phyloP scores from a whole-genome alignment of 805 yeast genomes.

The Starmerella stigmatis region DNA sequence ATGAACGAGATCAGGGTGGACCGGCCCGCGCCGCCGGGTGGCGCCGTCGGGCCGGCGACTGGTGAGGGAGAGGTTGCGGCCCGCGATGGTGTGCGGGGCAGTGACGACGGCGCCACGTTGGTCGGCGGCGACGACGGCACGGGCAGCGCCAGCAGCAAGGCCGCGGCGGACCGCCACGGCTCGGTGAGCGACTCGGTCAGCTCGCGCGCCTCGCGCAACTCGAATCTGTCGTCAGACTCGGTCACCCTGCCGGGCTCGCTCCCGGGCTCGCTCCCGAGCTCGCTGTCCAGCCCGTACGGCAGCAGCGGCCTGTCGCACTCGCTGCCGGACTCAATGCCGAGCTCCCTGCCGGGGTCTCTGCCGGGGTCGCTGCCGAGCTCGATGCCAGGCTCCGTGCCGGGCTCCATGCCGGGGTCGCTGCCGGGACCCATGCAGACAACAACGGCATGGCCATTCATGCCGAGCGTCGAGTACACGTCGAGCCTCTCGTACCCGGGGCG shows the following conservation, averaged over 20 bases:
- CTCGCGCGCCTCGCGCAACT: conserved; percentile 1
- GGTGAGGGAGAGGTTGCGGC: not conserved
- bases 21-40: too few species aligned
- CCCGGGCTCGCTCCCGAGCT: not conserved
- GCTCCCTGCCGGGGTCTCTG: not conserved
- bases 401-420: not conserved
- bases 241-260: not conserved
- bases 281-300: not conserved
- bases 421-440: not conserved
- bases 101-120: too few species aligned
- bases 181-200: not conserved
- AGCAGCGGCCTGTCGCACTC: not conserved
- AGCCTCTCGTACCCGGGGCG: not conserved
- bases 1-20: too few species aligned
- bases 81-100: too few species aligned
- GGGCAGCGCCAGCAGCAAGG: not conserved
- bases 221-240: not conserved
- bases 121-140: not conserved
- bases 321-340: not conserved
- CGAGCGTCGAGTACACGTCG: not conserved
- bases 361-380: not conserved
- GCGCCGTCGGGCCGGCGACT: not conserved
- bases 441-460: conserved; percentile 3
- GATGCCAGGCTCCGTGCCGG: not conserved
- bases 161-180: not conserved